A percentile compares a stretch with the other conserved stretches of the same genome.
Conservation (phyloP, 441 rosid species). For the Pelargonium australe region DNA sequence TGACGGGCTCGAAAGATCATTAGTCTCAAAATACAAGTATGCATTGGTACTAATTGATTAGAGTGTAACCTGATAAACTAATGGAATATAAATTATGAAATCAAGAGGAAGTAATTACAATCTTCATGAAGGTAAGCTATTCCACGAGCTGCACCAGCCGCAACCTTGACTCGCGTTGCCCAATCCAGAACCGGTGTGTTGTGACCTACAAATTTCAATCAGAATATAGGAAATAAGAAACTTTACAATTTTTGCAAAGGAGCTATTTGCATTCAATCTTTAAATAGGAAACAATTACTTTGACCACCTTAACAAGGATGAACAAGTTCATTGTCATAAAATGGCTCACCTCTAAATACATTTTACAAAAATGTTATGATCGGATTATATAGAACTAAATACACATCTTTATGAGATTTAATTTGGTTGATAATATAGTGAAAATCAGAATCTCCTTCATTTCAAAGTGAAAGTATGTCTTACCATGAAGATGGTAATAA, state of each 20-base stretch:
- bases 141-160: slow-evolving; percentile 94
- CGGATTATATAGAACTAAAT: too few relatives aligned
- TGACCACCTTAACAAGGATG: slow-evolving; percentile 20
- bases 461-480: slow-evolving; percentile 20
- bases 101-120: slow-evolving; percentile 39
- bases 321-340: slow-evolving; percentile 50
- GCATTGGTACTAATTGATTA: neutral
- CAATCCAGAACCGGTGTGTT: slow-evolving; percentile 59
- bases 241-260: neutral
- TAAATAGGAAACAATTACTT: neutral
- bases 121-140: slow-evolving; percentile 93
- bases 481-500: slow-evolving; percentile 89
- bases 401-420: too few relatives aligned
- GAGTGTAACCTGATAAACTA: neutral
- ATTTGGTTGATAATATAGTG: too few relatives aligned
- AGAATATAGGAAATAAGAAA: neutral
- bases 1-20: neutral
- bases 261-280: slow-evolving; percentile 7
- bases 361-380: neutral
- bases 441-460: too few relatives aligned
- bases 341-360: slow-evolving; percentile 5
- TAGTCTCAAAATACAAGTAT: neutral
- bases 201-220: slow-evolving; percentile 34
- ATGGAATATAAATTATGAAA: neutral
- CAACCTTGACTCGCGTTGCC: slow-evolving; percentile 67